phyloP scores from a whole-genome alignment of 768 basidiomycete species.

The Jaapia argillacea region DNA sequence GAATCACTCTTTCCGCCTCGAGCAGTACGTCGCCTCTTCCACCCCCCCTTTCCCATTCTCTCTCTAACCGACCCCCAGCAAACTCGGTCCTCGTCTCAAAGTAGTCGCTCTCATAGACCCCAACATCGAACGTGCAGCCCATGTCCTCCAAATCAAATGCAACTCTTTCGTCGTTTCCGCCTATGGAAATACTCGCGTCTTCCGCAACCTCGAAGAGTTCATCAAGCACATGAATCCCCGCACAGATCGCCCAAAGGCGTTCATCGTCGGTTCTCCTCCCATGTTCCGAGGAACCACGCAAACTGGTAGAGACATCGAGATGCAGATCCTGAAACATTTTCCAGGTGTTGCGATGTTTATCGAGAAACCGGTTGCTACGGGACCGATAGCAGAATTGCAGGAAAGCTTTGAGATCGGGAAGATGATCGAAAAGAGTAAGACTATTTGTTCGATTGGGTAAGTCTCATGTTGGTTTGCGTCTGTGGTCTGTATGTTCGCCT shows the following conservation, averaged over 20 bases:
- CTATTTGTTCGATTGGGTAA: constrained; percentile 85
- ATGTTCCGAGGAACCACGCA: constrained; percentile 79
- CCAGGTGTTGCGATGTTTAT: constrained; percentile 85
- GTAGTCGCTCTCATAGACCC: constrained; percentile 95
- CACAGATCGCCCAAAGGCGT: constrained; percentile 67
- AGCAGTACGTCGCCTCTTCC: constrained; percentile 47
- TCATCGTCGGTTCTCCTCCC: constrained; percentile 88
- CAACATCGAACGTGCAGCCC: constrained; percentile 65
- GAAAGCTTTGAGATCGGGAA: constrained; percentile 67
- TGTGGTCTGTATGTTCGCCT: not conserved
- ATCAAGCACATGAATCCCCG: constrained; percentile 53
- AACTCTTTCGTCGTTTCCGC: constrained; percentile 90
- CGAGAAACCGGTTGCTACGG: constrained; percentile 89
- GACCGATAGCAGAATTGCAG: constrained; percentile 54
- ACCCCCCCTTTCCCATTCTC: constrained; percentile 1
- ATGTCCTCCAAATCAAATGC: constrained; percentile 82
- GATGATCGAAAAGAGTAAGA: constrained; percentile 54
- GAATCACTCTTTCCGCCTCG: constrained; percentile 89
- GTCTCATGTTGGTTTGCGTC: constrained; percentile 13
- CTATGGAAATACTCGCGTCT: constrained; percentile 81
- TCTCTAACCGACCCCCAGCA: constrained; percentile 32
- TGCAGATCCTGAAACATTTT: constrained; percentile 80
- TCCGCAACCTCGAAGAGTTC: constrained; percentile 81
- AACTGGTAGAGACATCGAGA: constrained; percentile 76
- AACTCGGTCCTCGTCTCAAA: constrained; percentile 92